phyloP scores from a whole-genome alignment of 257 asterid genomes.

The Leonotis leonurus region DNA sequence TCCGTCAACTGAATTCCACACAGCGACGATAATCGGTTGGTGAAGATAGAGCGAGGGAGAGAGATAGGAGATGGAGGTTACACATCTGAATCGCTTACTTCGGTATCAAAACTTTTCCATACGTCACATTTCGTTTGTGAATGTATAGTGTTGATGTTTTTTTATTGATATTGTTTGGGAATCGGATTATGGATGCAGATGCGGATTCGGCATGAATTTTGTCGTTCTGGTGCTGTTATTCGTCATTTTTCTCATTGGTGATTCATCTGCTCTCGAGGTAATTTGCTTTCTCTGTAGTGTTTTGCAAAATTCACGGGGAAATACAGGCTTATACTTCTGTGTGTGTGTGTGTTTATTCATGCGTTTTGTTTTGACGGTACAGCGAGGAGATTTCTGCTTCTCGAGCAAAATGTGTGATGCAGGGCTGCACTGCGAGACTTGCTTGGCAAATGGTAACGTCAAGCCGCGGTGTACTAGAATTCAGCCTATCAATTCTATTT shows the following conservation, averaged over 20 bases:
- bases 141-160: background rate
- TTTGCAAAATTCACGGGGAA: background rate
- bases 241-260: slow-evolving; percentile 29
- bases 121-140: background rate
- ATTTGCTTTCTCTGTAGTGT: background rate
- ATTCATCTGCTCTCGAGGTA: slow-evolving; percentile 57
- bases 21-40: slow-evolving; percentile 9
- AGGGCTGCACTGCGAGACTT: slow-evolving; percentile 87
- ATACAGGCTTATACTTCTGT: background rate
- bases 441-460: slow-evolving; percentile 54
- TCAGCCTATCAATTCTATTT: slow-evolving; percentile 63
- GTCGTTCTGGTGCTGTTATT: slow-evolving; percentile 25
- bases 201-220: slow-evolving; percentile 27
- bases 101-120: slow-evolving; percentile 1
- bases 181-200: slow-evolving; percentile 12
- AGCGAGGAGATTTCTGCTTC: slow-evolving; percentile 63
- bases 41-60: slow-evolving; percentile 12
- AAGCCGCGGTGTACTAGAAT: slow-evolving; percentile 80
- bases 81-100: background rate
- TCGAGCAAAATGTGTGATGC: slow-evolving; percentile 40
- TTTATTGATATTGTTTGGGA: background rate
- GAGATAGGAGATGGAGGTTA: slow-evolving; percentile 12
- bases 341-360: background rate
- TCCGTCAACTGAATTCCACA: slow-evolving; percentile 10
- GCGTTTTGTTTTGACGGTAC: slow-evolving; percentile 12